Percentiles rank a stretch among this genome's conserved stretches.
These are phyloP conservation scores for Immersiporthe knoxdaviesiana DNA, from an alignment of 2,329 filamentous ascomycete genomes.

Conservation along the genomic window DNA sequence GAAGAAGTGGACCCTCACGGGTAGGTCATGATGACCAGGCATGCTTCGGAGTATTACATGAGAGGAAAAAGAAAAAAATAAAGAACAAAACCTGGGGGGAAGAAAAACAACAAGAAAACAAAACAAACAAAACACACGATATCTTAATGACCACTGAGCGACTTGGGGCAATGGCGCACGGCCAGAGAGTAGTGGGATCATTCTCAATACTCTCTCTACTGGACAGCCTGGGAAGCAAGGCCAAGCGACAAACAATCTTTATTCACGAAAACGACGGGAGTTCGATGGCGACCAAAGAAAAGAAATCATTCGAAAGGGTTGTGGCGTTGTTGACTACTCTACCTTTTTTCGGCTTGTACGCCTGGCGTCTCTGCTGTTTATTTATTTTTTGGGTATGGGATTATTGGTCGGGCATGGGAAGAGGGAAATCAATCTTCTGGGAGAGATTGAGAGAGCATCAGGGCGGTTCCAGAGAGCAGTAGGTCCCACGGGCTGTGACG, in stretches of 20 bases:
- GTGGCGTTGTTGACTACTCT: slow-evolving; percentile 8
- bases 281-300: background rate
- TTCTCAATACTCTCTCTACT: background rate
- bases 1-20: slow-evolving; percentile 48
- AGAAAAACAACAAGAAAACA: background rate
- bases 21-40: slow-evolving; percentile 6
- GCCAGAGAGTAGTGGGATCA: background rate
- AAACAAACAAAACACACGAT: background rate
- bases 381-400: background rate
- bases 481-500: background rate
- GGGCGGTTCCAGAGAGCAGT: background rate
- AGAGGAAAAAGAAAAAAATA: slow-evolving; percentile 45
- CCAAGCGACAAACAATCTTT: background rate
- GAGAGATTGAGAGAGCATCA: background rate
- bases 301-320: background rate
- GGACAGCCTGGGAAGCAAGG: background rate
- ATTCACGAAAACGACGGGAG: slow-evolving; percentile 3
- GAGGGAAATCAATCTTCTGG: background rate
- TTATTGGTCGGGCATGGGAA: background rate
- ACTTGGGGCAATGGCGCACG: background rate
- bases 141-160: background rate
- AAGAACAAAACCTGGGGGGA: background rate
- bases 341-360: background rate
- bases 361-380: background rate
- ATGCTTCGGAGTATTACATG: slow-evolving; percentile 34